Conservation (phyloP, 2,329 filamentous ascomycete genomes). For the Geosmithia flava region DNA sequence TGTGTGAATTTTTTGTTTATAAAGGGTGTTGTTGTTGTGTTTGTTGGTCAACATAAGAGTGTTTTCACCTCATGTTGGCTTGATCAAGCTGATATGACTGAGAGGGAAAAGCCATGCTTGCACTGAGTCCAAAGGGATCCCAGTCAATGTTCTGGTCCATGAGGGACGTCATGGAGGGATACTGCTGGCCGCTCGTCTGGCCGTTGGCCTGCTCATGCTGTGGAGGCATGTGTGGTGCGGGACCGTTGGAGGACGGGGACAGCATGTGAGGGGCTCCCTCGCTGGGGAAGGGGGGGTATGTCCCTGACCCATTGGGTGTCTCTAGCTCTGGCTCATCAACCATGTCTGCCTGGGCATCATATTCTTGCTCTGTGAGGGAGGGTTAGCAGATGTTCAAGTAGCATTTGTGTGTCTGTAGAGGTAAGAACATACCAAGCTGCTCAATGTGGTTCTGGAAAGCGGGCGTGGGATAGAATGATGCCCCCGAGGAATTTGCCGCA, state of each 20-base stretch:
- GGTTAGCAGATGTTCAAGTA: slow-evolving; percentile 56
- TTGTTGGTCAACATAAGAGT: too few species aligned
- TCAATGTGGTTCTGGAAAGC: slow-evolving; percentile 87
- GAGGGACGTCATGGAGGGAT: slow-evolving; percentile 50
- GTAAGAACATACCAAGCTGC: slow-evolving; percentile 71
- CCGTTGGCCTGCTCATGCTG: slow-evolving; percentile 19
- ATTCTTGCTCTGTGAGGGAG: slow-evolving; percentile 83
- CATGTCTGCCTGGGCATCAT: slow-evolving; percentile 81
- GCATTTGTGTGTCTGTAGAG: slow-evolving; percentile 39
- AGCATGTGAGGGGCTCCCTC: slow-evolving; percentile 28
- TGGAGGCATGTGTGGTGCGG: slow-evolving; percentile 10
- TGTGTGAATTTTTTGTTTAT: not conserved
- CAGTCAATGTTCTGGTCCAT: slow-evolving; percentile 78
- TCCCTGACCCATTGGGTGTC: slow-evolving; percentile 49
- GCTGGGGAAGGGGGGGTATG: slow-evolving; percentile 48
- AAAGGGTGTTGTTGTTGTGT: not conserved
- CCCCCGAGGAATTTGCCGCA: slow-evolving; percentile 22
- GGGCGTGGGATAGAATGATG: slow-evolving; percentile 66
- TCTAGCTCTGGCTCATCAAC: slow-evolving; percentile 72
- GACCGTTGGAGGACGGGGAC: slow-evolving; percentile 13
- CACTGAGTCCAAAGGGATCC: slow-evolving; percentile 85
- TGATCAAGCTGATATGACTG: slow-evolving; percentile 67
- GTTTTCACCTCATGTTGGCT: slow-evolving; percentile 33
- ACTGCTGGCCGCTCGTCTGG: slow-evolving; percentile 27
- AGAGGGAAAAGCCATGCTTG: slow-evolving; percentile 85